These are phyloP conservation scores for Pseudocercospora eumusae DNA, from an alignment of 2,329 filamentous ascomycete genomes.

Conservation along the genomic window DNA sequence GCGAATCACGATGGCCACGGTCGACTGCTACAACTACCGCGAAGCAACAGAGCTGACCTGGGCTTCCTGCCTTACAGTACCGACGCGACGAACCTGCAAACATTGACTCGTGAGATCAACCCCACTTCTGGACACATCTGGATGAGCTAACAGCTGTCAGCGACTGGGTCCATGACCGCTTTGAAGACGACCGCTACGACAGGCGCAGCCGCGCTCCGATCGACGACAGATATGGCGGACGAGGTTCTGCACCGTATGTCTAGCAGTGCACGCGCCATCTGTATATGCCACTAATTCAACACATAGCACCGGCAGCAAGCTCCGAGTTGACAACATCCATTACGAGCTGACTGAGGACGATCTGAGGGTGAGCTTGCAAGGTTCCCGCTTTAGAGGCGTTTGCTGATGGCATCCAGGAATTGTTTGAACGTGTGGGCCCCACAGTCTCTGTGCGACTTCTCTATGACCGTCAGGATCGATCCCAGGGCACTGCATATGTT, in stretches of 20 bases:
- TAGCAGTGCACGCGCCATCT: not conserved
- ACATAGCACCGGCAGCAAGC: constrained; percentile 51
- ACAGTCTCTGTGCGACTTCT: constrained; percentile 68
- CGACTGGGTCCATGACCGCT: constrained; percentile 78
- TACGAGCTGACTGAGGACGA: constrained; percentile 88
- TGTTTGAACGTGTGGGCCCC: constrained; percentile 77
- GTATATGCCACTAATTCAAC: constrained; percentile 3
- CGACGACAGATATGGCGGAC: constrained; percentile 29
- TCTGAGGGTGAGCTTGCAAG: constrained; percentile 62
- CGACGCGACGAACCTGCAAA: constrained; percentile 46
- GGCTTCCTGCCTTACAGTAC: constrained; percentile 38
- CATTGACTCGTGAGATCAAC: constrained; percentile 64
- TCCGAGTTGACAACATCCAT: constrained; percentile 86
- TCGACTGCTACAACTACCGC: constrained; percentile 18
- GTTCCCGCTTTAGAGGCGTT: not conserved
- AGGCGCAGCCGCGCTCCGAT: constrained; percentile 24
- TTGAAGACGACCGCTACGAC: constrained; percentile 38
- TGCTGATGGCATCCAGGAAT: constrained; percentile 57
- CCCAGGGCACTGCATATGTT: constrained; percentile 80
- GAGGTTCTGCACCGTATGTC: constrained; percentile 24
- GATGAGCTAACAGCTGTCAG: constrained; percentile 48
- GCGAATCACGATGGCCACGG: constrained; percentile 30
- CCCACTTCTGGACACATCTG: constrained; percentile 10
- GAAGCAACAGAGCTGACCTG: constrained; percentile 41
- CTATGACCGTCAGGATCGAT: constrained; percentile 87